A percentile compares a stretch with the other conserved stretches of the same genome.
phyloP scores from a whole-genome alignment of 108 stramenopile species.

The Conticribra weissflogii region DNA sequence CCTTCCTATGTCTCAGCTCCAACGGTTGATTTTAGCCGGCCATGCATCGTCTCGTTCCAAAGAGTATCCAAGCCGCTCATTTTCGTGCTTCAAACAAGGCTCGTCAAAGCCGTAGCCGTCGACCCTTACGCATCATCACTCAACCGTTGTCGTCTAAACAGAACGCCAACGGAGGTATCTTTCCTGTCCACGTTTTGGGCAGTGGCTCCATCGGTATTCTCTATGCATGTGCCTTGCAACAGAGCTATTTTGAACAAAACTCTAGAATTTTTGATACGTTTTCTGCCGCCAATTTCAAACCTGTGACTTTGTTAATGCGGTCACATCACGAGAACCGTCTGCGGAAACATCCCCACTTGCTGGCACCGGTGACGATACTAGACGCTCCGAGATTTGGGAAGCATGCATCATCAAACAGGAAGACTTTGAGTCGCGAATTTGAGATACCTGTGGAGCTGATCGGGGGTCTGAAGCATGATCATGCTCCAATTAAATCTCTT shows the following conservation, averaged over 20 bases:
- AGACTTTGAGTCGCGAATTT: conserved; percentile 1
- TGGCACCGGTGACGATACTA: conserved; percentile 22
- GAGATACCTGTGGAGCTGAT: conserved; percentile 32
- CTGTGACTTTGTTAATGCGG: conserved; percentile 35
- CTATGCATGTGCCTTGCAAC: conserved; percentile 24
- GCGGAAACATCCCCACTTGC: too few species aligned
- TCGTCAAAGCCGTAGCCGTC: too few species aligned
- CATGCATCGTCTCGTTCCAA: too few species aligned
- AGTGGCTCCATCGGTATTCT: conserved; percentile 47
- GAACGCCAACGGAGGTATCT: too few species aligned
- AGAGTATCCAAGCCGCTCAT: too few species aligned
- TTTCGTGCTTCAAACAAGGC: too few species aligned
- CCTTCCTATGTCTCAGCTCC: too few species aligned
- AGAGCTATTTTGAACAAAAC: background rate
- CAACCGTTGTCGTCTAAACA: too few species aligned
- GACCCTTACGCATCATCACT: too few species aligned
- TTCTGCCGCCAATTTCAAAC: background rate
- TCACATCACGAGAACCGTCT: conserved; percentile 25
- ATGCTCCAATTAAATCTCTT: conserved; percentile 22
- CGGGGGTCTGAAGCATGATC: background rate
- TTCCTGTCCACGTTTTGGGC: conserved; percentile 40
- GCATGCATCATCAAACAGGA: background rate
- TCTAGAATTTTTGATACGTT: background rate
- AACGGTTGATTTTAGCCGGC: too few species aligned
- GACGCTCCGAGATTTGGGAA: background rate